Conservation (phyloP, 202 grass and related monocot species). For the Carex arenaria region DNA sequence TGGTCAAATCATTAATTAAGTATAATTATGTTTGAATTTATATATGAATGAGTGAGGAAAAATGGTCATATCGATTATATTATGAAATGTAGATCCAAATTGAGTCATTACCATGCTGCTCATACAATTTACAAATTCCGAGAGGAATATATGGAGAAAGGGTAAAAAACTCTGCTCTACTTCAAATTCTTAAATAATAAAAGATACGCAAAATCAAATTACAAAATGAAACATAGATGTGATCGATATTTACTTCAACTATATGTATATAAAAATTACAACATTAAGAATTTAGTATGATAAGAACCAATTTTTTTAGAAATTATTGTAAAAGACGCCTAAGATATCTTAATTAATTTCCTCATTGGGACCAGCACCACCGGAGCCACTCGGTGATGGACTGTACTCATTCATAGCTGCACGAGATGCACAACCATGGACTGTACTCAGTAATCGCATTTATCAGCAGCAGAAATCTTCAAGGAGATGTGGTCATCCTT, state of each 20-base stretch:
- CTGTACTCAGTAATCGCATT: too few relatives aligned
- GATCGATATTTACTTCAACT: too few relatives aligned
- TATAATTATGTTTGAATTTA: neutral
- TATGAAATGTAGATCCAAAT: neutral
- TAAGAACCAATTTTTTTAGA: too few relatives aligned
- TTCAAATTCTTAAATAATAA: too few relatives aligned
- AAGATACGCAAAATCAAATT: too few relatives aligned
- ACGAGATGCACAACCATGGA: slow-evolving; percentile 29
- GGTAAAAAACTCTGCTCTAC: too few relatives aligned
- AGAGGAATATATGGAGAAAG: neutral
- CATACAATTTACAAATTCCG: neutral
- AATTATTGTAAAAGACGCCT: too few relatives aligned
- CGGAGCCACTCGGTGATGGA: neutral
- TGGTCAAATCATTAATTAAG: neutral
- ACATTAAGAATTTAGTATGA: too few relatives aligned
- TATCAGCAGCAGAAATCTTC: slow-evolving; percentile 54
- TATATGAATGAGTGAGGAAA: neutral
- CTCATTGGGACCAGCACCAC: slow-evolving; percentile 42
- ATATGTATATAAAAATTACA: too few relatives aligned
- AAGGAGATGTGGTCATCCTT: slow-evolving; percentile 88
- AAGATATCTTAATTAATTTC: slow-evolving; percentile 33
- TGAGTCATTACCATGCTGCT: neutral
- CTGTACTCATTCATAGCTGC: slow-evolving; percentile 36
- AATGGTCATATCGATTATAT: neutral
- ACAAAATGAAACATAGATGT: too few relatives aligned